These are phyloP conservation scores for Phytopythium litorale DNA, from an alignment of 352 stramenopile genomes.

Conservation along the genomic window DNA sequence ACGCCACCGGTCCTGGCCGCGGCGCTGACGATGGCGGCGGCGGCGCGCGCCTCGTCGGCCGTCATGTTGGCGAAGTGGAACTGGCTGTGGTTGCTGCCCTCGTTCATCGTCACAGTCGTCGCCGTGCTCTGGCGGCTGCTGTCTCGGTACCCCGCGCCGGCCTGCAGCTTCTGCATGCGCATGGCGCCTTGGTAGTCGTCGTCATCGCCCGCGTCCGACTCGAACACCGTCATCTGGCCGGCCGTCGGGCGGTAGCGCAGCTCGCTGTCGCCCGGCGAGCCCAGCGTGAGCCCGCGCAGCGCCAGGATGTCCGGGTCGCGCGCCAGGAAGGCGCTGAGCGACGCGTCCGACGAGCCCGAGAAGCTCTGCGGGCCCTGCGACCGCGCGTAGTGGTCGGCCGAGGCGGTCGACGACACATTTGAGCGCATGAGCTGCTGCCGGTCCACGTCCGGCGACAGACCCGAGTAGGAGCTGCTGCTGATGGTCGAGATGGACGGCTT, in stretches of 20 bases:
- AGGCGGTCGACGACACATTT: constrained; percentile 10
- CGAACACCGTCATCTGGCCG: constrained; percentile 9
- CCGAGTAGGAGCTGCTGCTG: constrained; percentile 42
- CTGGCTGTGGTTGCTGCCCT: constrained; percentile 28
- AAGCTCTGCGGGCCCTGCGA: constrained; percentile 22
- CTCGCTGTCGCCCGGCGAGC: constrained; percentile 15
- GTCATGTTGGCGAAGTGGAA: constrained; percentile 26
- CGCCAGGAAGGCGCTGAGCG: constrained; percentile 33
- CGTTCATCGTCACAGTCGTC: constrained; percentile 16
- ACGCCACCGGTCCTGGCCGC: neutral
- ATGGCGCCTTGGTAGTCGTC: constrained; percentile 16
- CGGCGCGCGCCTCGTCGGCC: constrained; percentile 11
- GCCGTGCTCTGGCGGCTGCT: constrained; percentile 18
- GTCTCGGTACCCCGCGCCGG: neutral
- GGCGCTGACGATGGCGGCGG: constrained; percentile 10
- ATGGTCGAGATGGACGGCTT: constrained; percentile 46
- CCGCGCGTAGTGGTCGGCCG: constrained; percentile 20
- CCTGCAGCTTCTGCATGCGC: constrained; percentile 12
- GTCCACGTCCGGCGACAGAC: constrained; percentile 25
- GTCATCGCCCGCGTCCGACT: neutral
- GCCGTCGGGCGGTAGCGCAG: constrained; percentile 5
- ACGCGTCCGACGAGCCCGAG: constrained; percentile 34
- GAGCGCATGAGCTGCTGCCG: constrained; percentile 15
- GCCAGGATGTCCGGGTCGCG: constrained; percentile 51
- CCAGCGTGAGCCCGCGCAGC: constrained; percentile 37